Evolutionary conservation across 129 eudicot species (phyloP), one percentile per base, ranked within the genome.

Genomic region (Lactuca sativa): DNA sequence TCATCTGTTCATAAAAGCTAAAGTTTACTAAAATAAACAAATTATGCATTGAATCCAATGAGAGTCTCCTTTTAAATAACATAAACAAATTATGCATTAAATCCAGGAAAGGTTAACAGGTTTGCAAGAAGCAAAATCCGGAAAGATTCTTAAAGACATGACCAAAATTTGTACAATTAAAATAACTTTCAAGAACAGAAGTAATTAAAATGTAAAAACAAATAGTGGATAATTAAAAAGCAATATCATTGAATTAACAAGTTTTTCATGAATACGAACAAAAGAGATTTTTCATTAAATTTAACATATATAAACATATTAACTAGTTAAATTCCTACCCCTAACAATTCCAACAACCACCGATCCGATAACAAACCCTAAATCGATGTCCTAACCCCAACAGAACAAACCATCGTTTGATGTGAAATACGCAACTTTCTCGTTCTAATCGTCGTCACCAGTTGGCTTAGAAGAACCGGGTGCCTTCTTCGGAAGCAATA

Each of bases 401-500:
- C 13, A 53, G 12, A 15, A 9, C 30, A 8, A 40, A 54, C 67
- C 32, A 44, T 3, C 32, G 7, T 48, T 16, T 33, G 18, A 52
- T 40, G 7, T 3, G 5, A 55, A 55, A 55, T 38, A 18, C 52
- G 54, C 8, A 6, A 7, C 44, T 44, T 11, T 49, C 54, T 25
- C 6, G 3, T 10, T 25, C 73, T 77, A 78, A 13, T 78, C 82
- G 10, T 78, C 82, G n/a, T 78, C 82, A 7, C 56, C 77, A 7
- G 69, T 11, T 33, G 80, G 36, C 67, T 78, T 78, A 0, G 80
- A 76, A 4, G 82, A 78, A 38, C 82, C 82, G 21, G 63, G 56
- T 4, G 82, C 63, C 56, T 78, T 78, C 82, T 78, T 78, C 4
- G 82, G 82, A 9, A 78, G 49, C 68, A 78, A 64, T 7, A 78